phyloP scores from a whole-genome alignment of 805 yeast genomes.

The Metschnikowia baotianmanensis region DNA sequence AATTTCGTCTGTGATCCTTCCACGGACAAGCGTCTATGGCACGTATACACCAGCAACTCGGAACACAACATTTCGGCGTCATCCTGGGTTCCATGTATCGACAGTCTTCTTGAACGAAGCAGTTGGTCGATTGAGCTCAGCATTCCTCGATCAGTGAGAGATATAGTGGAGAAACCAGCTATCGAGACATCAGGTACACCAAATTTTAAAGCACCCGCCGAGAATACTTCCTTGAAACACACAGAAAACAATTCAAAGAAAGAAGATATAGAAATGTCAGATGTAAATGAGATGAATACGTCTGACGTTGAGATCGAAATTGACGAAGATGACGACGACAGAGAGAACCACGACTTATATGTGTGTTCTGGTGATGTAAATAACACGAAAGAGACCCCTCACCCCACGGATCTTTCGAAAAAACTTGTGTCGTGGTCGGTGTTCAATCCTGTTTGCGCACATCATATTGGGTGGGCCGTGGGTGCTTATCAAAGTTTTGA shows the following conservation, averaged over 20 bases:
- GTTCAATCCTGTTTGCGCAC: constrained; percentile 86
- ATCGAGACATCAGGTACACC: background rate
- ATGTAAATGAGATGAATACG: constrained; percentile 2
- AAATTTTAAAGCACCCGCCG: background rate
- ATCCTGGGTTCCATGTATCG: constrained; percentile 98
- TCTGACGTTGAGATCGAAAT: constrained; percentile 10
- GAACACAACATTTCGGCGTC: constrained; percentile 80
- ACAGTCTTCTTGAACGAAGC: constrained; percentile 79
- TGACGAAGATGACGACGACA: constrained; percentile 46
- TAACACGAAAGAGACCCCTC: constrained; percentile 67
- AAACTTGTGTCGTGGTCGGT: constrained; percentile 72
- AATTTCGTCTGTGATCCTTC: constrained; percentile 64
- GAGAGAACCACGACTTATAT: constrained; percentile 48
- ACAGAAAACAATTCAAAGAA: background rate
- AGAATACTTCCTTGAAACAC: background rate
- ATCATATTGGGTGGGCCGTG: constrained; percentile 91
- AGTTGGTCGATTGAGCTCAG: constrained; percentile 92
- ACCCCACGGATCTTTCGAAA: constrained; percentile 69
- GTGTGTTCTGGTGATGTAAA: constrained; percentile 73
- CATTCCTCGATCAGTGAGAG: constrained; percentile 76
- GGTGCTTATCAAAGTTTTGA: constrained; percentile 78
- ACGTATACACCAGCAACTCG: constrained; percentile 79
- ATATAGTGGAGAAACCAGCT: constrained; percentile 36
- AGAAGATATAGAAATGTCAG: background rate
- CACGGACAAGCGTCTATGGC: constrained; percentile 60